Percentiles rank a stretch among this genome's conserved stretches.
phyloP scores from a whole-genome alignment of 345 rosid species.

The Arabis alpina region DNA sequence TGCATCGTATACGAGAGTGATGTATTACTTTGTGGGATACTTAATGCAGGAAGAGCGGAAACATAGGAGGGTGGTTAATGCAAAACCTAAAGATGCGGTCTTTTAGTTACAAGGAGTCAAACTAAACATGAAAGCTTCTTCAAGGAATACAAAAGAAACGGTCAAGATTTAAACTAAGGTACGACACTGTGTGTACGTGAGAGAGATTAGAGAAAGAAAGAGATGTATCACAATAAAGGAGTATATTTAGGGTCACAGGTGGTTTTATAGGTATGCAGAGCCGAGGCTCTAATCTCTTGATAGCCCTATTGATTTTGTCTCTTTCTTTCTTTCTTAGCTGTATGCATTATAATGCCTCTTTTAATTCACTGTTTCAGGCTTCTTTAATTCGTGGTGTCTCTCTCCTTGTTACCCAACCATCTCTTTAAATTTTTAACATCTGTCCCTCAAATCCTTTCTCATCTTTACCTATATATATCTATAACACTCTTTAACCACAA shows the following conservation, averaged over 20 bases:
- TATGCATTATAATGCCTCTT: slow-evolving; percentile 43
- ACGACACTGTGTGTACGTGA: slow-evolving; percentile 30
- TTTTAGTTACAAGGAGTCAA: slow-evolving; percentile 27
- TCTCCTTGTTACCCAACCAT: slow-evolving; percentile 36
- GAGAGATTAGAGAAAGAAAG: slow-evolving; percentile 29
- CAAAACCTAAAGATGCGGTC: slow-evolving; percentile 32
- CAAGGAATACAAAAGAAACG: slow-evolving; percentile 29
- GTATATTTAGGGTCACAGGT: slow-evolving; percentile 48
- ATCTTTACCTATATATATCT: slow-evolving; percentile 34
- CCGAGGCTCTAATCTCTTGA: slow-evolving; percentile 50
- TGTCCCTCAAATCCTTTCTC: slow-evolving; percentile 20
- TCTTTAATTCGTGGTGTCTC: slow-evolving; percentile 38
- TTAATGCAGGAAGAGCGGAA: slow-evolving; percentile 34
- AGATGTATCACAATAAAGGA: slow-evolving; percentile 45
- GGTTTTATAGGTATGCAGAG: slow-evolving; percentile 46
- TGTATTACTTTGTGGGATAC: slow-evolving; percentile 28
- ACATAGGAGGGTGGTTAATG: slow-evolving; percentile 30
- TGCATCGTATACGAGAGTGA: slow-evolving; percentile 17
- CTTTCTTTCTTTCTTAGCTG: slow-evolving; percentile 53
- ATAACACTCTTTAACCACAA: slow-evolving; percentile 20
- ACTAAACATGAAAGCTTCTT: slow-evolving; percentile 32
- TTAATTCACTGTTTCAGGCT: slow-evolving; percentile 45
- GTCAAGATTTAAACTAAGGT: slow-evolving; percentile 32
- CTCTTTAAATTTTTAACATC: slow-evolving; percentile 27
- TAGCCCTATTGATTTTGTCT: slow-evolving; percentile 41